Evolutionary conservation across 345 rosid species (phyloP).

Genomic region (Anastatica hierochuntica): DNA sequence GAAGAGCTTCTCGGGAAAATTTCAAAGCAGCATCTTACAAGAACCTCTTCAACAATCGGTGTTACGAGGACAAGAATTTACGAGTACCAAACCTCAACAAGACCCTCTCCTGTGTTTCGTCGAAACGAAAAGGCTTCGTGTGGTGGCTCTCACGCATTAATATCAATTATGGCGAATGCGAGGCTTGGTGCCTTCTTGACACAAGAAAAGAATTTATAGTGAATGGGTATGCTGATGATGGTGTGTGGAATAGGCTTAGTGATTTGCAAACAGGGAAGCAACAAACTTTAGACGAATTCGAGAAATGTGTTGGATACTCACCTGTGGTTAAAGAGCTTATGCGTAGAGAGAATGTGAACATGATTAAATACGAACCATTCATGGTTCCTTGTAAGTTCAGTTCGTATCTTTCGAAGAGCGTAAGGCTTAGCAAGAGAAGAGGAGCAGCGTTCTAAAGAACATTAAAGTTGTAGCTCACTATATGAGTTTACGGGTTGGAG

Average conservation of each 20-base stretch:
- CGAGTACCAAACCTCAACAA: constrained; percentile 33
- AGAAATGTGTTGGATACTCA: constrained; percentile 70
- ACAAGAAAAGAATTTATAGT: constrained; percentile 82
- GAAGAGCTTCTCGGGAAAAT: constrained; percentile 45
- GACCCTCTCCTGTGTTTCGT: constrained; percentile 25
- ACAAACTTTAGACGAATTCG: constrained; percentile 82
- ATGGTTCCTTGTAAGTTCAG: constrained; percentile 36
- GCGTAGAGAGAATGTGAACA: constrained; percentile 65
- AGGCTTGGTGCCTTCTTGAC: constrained; percentile 60
- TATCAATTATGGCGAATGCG: constrained; percentile 13
- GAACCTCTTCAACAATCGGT: constrained; percentile 48
- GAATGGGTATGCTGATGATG: constrained; percentile 65
- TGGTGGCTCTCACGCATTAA: constrained; percentile 13
- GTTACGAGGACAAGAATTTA: constrained; percentile 29
- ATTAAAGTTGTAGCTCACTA: constrained; percentile 79
- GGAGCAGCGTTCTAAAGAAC: constrained; percentile 79
- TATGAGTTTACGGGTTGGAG: constrained; percentile 31
- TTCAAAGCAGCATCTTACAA: constrained; percentile 64
- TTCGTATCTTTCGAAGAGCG: constrained; percentile 56
- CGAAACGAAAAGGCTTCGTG: too few species aligned
- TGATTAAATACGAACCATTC: constrained; percentile 28
- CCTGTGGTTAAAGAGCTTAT: constrained; percentile 88
- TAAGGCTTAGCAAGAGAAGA: constrained; percentile 65
- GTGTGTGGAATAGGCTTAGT: constrained; percentile 91
- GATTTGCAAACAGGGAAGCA: constrained; percentile 97